Evolutionary conservation across 345 rosid species (phyloP).

Genomic region (Chamaenerion angustifolium): DNA sequence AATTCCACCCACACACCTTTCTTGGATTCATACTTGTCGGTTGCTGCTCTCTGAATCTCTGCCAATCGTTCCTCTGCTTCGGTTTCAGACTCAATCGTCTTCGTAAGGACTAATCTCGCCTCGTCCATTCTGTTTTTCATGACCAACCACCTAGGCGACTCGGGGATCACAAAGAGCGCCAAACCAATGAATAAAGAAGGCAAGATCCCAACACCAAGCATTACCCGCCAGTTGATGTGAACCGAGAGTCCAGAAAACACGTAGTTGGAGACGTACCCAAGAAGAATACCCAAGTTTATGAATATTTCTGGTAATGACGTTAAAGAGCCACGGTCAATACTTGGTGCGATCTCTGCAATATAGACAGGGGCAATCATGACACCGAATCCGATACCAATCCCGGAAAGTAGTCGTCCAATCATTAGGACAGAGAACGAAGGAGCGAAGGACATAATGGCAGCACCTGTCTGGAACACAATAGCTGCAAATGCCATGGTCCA

Average conservation of each 20-base stretch:
- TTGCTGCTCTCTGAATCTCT: conserved; percentile 40
- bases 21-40: conserved; percentile 10
- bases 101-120: conserved; percentile 37
- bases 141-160: conserved; percentile 61
- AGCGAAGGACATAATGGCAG: conserved; percentile 37
- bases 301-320: conserved; percentile 63
- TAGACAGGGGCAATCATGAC: conserved; percentile 51
- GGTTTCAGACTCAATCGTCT: conserved; percentile 22
- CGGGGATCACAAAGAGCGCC: conserved; percentile 44
- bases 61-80: conserved; percentile 47
- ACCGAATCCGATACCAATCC: conserved; percentile 44
- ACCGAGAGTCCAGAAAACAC: conserved; percentile 30
- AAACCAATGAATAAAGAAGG: conserved; percentile 41
- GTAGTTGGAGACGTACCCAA: conserved; percentile 49
- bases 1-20: conserved; percentile 43
- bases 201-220: conserved; percentile 46
- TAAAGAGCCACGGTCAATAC: conserved; percentile 33
- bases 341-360: conserved; percentile 47
- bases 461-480: conserved; percentile 36
- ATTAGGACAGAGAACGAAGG: conserved; percentile 30
- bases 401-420: conserved; percentile 37
- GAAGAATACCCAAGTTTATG: conserved; percentile 49
- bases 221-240: conserved; percentile 44
- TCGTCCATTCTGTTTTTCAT: conserved; percentile 37
- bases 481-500: conserved; percentile 50